Base-by-base conservation (phyloP, 2,329 filamentous ascomycete species). In the Monosporascus sp. region DNA sequence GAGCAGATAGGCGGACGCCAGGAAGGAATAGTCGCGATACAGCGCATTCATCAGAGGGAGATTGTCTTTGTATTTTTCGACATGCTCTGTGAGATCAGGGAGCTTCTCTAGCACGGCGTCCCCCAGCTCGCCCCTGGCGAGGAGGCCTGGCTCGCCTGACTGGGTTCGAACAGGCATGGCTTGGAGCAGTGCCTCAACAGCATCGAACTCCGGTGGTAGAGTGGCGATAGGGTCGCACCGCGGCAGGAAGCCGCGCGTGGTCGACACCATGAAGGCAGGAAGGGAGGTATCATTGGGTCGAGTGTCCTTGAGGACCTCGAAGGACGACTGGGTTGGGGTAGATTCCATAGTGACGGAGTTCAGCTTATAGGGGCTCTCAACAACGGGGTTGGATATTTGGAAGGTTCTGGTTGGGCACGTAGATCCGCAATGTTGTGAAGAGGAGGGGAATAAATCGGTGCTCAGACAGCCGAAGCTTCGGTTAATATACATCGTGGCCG, bases 21-120 rank as follows among this genome's bases (percentile, higher is more conserved):
- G 74, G 77, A 96, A 97, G 15, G 88, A 89, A 70, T 96, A 97
- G 74, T 97, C 92, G 20, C 92, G 81, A 70, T 96, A 96, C 47
- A 95, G 74, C 37, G 91, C 91, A 63, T 92, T 94, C 76, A 95
- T 84, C 54, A 90, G 74, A 17, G 87, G 87, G 39, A 93, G 78
- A 71, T 96, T 86, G 56, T 85, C 75, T 61, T 81, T 77, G 61
- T 88, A 87, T 70, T 83, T 83, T 64, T 94, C 87, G 53, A 96
- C 80, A 60, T 82, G 78, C 5, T 77, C 77, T 1, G 87, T 89
- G 47, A 96, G 76, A 69, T 96, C 89, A 17, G 89, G 87, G 47
- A 97, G 80, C 57, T 85, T 83, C n/a, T 75, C 75, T 58, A 87
- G 74, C 46, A 96, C 84, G n/a, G 83, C 81, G 39, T 86, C 83